Evolutionary conservation across 495 filamentous ascomycete species (phyloP).

Genomic region (Penicillium cosmopolitanum): DNA sequence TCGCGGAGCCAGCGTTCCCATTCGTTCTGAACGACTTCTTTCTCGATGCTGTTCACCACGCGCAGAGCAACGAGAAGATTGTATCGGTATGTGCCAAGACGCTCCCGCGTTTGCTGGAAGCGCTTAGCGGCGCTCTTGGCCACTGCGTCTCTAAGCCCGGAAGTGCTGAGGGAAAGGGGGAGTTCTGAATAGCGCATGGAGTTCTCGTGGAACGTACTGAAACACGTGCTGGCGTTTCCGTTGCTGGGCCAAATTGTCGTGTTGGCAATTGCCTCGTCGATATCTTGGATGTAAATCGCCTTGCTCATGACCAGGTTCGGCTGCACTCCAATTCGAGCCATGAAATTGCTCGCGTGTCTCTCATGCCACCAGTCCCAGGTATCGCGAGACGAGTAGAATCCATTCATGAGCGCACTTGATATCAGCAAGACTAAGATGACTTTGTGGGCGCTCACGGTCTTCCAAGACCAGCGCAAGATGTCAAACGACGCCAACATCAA

Average conservation of each 20-base stretch:
- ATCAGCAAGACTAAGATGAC: constrained; percentile 70
- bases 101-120: constrained; percentile 75
- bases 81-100: constrained; percentile 84
- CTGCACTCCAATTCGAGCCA: constrained; percentile 76
- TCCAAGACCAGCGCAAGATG: constrained; percentile 63
- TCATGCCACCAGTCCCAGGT: constrained; percentile 83
- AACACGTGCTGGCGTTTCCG: constrained; percentile 47
- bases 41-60: constrained; percentile 85
- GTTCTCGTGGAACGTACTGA: constrained; percentile 49
- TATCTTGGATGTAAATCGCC: constrained; percentile 79
- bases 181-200: constrained; percentile 36
- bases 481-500: constrained; percentile 75
- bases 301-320: constrained; percentile 81
- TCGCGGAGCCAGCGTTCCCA: constrained; percentile 88
- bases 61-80: constrained; percentile 90
- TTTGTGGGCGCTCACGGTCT: constrained; percentile 72
- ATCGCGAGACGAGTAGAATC: constrained; percentile 68
- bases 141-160: constrained; percentile 40
- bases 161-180: constrained; percentile 37
- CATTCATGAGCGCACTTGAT: constrained; percentile 69
- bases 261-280: constrained; percentile 68
- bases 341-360: constrained; percentile 74
- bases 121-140: constrained; percentile 65
- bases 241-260: constrained; percentile 37
- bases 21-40: constrained; percentile 79